A percentile compares a stretch with the other conserved stretches of the same genome.
phyloP scores from a whole-genome alignment of 305 asterid species.

The Solanum hybrid region DNA sequence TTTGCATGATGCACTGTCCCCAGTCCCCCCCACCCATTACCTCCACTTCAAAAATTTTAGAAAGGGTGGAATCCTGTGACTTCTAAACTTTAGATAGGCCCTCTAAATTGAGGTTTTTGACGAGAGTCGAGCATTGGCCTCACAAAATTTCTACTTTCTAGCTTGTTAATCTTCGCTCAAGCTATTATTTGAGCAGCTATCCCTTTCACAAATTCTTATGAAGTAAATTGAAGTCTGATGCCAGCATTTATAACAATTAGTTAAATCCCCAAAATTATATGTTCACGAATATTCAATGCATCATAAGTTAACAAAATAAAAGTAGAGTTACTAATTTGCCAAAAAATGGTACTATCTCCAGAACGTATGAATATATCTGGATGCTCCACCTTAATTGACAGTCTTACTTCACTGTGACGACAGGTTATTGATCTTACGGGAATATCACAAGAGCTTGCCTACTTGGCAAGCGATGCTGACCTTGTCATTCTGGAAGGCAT shows the following conservation, averaged over 20 bases:
- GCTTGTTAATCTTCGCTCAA: neutral
- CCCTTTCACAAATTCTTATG: neutral
- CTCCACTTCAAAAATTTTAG: neutral
- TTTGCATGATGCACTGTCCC: neutral
- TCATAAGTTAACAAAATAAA: neutral
- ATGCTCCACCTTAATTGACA: neutral
- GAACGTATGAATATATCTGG: neutral
- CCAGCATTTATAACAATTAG: neutral
- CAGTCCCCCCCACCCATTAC: neutral
- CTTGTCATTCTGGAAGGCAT: slow-evolving; percentile 86
- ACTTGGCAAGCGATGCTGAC: slow-evolving; percentile 77
- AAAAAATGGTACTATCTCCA: neutral
- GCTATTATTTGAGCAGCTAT: neutral
- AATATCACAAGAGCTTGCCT: slow-evolving; percentile 84
- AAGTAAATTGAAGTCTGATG: neutral
- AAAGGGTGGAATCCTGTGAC: neutral
- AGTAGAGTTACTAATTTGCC: neutral
- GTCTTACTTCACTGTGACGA: neutral
- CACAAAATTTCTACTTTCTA: neutral
- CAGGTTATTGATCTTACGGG: slow-evolving; percentile 82
- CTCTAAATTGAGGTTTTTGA: neutral
- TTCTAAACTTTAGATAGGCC: slow-evolving; percentile 8
- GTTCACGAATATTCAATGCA: neutral
- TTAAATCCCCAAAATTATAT: neutral
- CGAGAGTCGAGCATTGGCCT: neutral